A percentile compares a stretch with the other conserved stretches of the same genome.
Conservation (phyloP, 768 basidiomycete genomes). For the Mycena polygramma region DNA sequence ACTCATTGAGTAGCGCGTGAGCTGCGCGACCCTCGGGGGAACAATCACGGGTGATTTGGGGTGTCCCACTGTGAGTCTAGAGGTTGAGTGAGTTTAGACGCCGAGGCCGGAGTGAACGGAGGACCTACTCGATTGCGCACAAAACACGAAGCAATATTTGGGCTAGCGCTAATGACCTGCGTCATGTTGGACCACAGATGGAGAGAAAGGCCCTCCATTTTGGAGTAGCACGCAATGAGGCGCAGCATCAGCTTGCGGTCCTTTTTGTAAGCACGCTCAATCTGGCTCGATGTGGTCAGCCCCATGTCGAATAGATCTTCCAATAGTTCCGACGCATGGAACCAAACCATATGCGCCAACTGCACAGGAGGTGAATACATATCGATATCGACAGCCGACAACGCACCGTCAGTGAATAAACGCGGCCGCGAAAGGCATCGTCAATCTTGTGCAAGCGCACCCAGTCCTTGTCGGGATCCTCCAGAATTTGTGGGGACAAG, state of each 20-base stretch:
- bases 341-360: constrained; percentile 22
- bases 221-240: constrained; percentile 13
- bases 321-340: constrained; percentile 18
- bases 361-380: neutral
- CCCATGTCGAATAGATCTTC: constrained; percentile 10
- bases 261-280: constrained; percentile 19
- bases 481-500: constrained; percentile 8
- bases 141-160: neutral
- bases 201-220: constrained; percentile 1
- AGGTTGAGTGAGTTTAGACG: too few relatives aligned
- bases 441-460: constrained; percentile 15
- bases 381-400: neutral
- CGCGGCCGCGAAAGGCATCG: constrained; percentile 19
- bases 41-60: neutral
- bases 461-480: constrained; percentile 17
- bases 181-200: constrained; percentile 19
- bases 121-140: constrained; percentile 3
- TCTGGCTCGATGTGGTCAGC: constrained; percentile 12
- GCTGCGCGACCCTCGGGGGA: constrained; percentile 3
- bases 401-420: constrained; percentile 12
- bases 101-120: neutral
- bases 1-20: neutral
- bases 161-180: constrained; percentile 8
- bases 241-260: constrained; percentile 13
- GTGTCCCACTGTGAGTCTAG: neutral